These are phyloP conservation scores for Kuraishia capsulata DNA, from an alignment of 805 yeast species.

Conservation along the genomic window DNA sequence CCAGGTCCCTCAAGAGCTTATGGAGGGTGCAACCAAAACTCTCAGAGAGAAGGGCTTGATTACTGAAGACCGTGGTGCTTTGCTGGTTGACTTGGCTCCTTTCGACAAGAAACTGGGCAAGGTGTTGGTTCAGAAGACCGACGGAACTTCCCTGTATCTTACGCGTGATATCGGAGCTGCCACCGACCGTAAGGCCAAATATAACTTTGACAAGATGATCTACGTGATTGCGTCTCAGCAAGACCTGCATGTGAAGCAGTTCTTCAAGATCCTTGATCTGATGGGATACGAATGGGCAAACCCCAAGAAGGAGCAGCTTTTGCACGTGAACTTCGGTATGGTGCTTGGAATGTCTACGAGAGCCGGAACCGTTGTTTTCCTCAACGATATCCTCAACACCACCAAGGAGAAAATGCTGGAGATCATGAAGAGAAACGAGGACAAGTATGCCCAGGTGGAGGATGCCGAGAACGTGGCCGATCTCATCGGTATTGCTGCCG, in stretches of 20 bases:
- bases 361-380: constrained; percentile 97
- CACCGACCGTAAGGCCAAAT: constrained; percentile 73
- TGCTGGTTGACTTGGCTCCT: constrained; percentile 73
- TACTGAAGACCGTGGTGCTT: constrained; percentile 86
- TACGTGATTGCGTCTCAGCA: constrained; percentile 96
- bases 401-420: constrained; percentile 92
- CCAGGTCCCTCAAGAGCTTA: constrained; percentile 68
- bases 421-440: constrained; percentile 88
- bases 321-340: constrained; percentile 93
- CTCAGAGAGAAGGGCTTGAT: constrained; percentile 64
- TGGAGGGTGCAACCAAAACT: constrained; percentile 54
- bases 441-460: constrained; percentile 85
- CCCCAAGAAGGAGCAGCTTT: constrained; percentile 30
- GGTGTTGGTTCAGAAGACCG: constrained; percentile 85
- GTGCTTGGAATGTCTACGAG: constrained; percentile 98
- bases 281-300: constrained; percentile 87
- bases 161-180: constrained; percentile 98
- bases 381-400: constrained; percentile 87
- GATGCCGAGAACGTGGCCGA: constrained; percentile 95
- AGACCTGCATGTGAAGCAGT: constrained; percentile 88
- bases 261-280: constrained; percentile 86
- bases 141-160: constrained; percentile 88
- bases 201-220: constrained; percentile 89
- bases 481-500: constrained; percentile 91
- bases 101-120: constrained; percentile 85